These are phyloP conservation scores for Pseudocercospora fijiensis DNA, from an alignment of 2,329 filamentous ascomycete genomes.

Conservation along the genomic window DNA sequence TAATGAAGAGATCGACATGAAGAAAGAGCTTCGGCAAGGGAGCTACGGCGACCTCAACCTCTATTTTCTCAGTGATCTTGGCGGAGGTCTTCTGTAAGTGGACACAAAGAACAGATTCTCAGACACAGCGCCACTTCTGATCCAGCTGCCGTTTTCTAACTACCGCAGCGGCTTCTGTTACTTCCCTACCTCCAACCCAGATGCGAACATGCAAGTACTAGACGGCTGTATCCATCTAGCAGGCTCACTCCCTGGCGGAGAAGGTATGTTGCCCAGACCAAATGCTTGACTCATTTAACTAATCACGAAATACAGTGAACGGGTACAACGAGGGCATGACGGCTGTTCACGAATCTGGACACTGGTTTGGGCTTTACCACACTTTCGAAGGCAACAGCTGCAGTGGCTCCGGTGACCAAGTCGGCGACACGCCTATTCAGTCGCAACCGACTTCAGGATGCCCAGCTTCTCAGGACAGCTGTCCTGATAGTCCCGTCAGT, in stretches of 20 bases:
- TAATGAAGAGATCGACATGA: constrained; percentile 45
- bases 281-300: constrained; percentile 27
- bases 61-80: constrained; percentile 55
- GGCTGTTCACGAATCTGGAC: constrained; percentile 43
- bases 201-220: constrained; percentile 41
- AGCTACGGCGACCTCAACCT: constrained; percentile 54
- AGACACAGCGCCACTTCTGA: neutral
- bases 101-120: neutral
- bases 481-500: constrained; percentile 37
- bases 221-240: constrained; percentile 57
- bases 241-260: constrained; percentile 52
- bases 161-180: neutral
- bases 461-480: constrained; percentile 50
- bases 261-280: constrained; percentile 44
- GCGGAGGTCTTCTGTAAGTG: constrained; percentile 11
- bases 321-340: constrained; percentile 31
- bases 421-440: constrained; percentile 43
- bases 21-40: constrained; percentile 51
- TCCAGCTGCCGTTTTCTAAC: neutral
- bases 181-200: constrained; percentile 37
- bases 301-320: neutral
- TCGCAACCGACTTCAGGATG: constrained; percentile 49
- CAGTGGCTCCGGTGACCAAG: constrained; percentile 41
- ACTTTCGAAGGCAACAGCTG: constrained; percentile 45
- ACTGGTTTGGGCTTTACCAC: constrained; percentile 46